Evolutionary conservation across 371 early-diverging fungal species (phyloP), one percentile per base, ranked within the genome.

Genomic region (Mortierella sp.): DNA sequence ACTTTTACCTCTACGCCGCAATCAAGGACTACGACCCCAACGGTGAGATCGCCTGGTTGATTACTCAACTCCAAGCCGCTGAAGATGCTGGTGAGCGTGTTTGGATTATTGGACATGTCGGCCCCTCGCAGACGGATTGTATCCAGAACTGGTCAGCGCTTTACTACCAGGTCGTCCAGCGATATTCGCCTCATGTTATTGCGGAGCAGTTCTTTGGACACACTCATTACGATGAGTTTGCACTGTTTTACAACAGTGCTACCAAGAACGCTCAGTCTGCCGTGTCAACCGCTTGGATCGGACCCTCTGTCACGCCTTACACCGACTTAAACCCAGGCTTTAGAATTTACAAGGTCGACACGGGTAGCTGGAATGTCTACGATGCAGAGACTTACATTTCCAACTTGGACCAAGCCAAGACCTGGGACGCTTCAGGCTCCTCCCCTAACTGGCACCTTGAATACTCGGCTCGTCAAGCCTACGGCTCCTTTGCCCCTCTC

Each of bases 171-270:
- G 91, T 91, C 60, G 81, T 93, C 21, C 91, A 91, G 42, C 88
- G 93, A 2, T 93, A 93, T 57, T 86, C 92, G 10, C 91, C 90
- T 19, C 92, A 93, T 76, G 91, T 93, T 24, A 91, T 93, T 82
- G 89, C 91, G 7, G 91, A 86, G 26, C 93, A 93, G 77, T 93
- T 93, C 86, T 93, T 90, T 88, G 93, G 93, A 16, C 93, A 93
- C 65, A 91, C 91, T 28, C 93, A 93, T 82, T 88, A 89, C 44
- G 93, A 93, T 68, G 93, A 93, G 73, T 87, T 90, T 26, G 89
- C 90, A 38, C 71, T 93, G 4, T 93, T 90, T 73, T 93, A 93
- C 72, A 80, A 80, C 9, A 75, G 84, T 8, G 82, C 76, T 38
- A 55, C 73, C 11, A 89, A 91, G 81, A 80, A 74, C 68, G 84